Evolutionary conservation across 495 filamentous ascomycete genomes (phyloP), one percentile per base, ranked within the genome.

Genomic region (Talaromyces wortmannii): DNA sequence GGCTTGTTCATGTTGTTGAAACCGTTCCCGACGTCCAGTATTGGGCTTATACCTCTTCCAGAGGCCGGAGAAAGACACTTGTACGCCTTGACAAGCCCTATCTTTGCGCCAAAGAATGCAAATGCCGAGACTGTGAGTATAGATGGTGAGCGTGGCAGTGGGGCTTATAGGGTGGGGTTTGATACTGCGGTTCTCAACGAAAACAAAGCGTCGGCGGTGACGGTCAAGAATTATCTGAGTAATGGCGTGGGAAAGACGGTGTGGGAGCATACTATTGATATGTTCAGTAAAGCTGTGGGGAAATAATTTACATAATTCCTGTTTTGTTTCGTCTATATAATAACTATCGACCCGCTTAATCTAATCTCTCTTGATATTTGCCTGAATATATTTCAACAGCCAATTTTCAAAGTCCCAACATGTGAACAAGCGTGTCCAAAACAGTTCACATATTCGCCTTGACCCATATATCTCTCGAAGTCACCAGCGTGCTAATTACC

Each of bases 401-500:
- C 23, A 23, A 23, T 23, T 23, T 23, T 23, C 2, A 4, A 4
- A n/a, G n/a, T n/a, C n/a, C n/a, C 23, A 23, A 23, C 23, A 23
- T 23, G 23, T 4, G 2, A 23, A 23, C 23, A 23, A 23, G 23
- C 23, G n/a, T n/a, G n/a, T n/a, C 23, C 4, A 23, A 23, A 4
- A 23, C 36, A 40, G 2, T 40, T 40, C 36, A 18, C 36, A 16
- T 52, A 33, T 53, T 53, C 11, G 17, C 50, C 49, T 48, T 48
- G 10, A 53, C 76, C 84, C 84, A 88, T 8, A 86, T 75, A 60
- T 83, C 81, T 60, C 70, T 55, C 7, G 70, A 73, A 18, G 80
- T 78, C 62, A 87, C 57, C 18, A 80, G 50, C 6, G 85, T 85
- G 57, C 82, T 86, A 31, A 75, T 57, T 17, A 83, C 66, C 78